phyloP scores from a whole-genome alignment of 768 basidiomycete species.

The Lyophyllum shimeji region DNA sequence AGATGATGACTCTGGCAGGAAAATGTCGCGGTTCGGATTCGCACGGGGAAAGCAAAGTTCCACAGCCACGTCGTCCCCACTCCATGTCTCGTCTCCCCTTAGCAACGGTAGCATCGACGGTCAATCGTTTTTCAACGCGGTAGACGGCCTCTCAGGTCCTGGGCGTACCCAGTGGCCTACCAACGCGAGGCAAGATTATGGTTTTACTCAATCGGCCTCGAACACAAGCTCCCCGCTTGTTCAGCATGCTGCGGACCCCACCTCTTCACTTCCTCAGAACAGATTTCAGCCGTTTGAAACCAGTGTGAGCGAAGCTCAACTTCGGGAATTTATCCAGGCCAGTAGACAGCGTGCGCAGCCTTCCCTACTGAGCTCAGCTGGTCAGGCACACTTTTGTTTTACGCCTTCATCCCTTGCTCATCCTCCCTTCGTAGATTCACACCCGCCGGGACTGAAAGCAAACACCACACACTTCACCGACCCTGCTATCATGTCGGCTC shows the following conservation, averaged over 20 bases:
- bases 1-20: slow-evolving; percentile 61
- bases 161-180: slow-evolving; percentile 42
- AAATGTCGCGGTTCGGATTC: slow-evolving; percentile 80
- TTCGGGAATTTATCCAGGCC: slow-evolving; percentile 73
- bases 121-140: slow-evolving; percentile 43
- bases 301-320: slow-evolving; percentile 70
- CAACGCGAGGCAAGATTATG: slow-evolving; percentile 39
- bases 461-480: slow-evolving; percentile 58
- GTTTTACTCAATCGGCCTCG: slow-evolving; percentile 36
- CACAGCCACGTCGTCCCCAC: slow-evolving; percentile 56
- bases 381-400: slow-evolving; percentile 23
- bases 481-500: slow-evolving; percentile 80
- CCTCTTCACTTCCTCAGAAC: slow-evolving; percentile 33
- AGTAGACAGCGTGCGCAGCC: slow-evolving; percentile 58
- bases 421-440: slow-evolving; percentile 5
- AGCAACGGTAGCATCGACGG: slow-evolving; percentile 45
- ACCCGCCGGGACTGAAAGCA: slow-evolving; percentile 18
- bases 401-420: slow-evolving; percentile 11
- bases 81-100: slow-evolving; percentile 55
- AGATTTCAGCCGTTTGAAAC: slow-evolving; percentile 58
- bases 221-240: slow-evolving; percentile 43
- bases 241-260: slow-evolving; percentile 45
- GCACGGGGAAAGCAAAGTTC: slow-evolving; percentile 70
- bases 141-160: slow-evolving; percentile 32
- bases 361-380: slow-evolving; percentile 13